phyloP scores from a whole-genome alignment of 441 rosid species.

The Jatropha podagrica region DNA sequence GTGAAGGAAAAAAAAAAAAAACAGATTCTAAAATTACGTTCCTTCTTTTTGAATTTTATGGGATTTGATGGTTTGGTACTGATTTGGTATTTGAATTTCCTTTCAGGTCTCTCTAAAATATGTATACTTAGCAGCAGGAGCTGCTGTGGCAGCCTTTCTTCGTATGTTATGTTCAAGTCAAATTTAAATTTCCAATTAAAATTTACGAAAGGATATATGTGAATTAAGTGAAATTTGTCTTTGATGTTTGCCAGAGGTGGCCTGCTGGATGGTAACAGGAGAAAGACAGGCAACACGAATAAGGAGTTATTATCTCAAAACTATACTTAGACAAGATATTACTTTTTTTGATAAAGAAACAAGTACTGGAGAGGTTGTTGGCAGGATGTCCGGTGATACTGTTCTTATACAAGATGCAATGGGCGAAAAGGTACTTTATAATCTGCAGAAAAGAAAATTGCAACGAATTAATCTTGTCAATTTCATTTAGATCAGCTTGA shows the following conservation, averaged over 20 bases:
- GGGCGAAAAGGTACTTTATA: conserved; percentile 81
- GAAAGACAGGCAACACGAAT: conserved; percentile 87
- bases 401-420: conserved; percentile 91
- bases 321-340: conserved; percentile 44
- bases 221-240: conserved; percentile 1
- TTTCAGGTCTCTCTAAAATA: conserved; percentile 60
- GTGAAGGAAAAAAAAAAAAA: conserved; percentile 24
- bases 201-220: neutral
- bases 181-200: neutral
- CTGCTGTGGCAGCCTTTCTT: conserved; percentile 58
- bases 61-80: neutral
- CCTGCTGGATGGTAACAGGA: conserved; percentile 90
- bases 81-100: neutral
- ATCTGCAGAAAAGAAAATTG: conserved; percentile 34
- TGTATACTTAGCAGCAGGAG: conserved; percentile 65
- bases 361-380: conserved; percentile 81
- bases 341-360: conserved; percentile 49
- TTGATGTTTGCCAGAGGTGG: conserved; percentile 54
- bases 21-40: neutral
- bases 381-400: conserved; percentile 94
- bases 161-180: conserved; percentile 61
- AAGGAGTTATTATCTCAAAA: conserved; percentile 66
- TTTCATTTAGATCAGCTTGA: neutral
- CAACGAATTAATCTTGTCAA: conserved; percentile 19
- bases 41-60: neutral